Conservation (phyloP, 495 filamentous ascomycete species). For the Neurospora sp. region DNA sequence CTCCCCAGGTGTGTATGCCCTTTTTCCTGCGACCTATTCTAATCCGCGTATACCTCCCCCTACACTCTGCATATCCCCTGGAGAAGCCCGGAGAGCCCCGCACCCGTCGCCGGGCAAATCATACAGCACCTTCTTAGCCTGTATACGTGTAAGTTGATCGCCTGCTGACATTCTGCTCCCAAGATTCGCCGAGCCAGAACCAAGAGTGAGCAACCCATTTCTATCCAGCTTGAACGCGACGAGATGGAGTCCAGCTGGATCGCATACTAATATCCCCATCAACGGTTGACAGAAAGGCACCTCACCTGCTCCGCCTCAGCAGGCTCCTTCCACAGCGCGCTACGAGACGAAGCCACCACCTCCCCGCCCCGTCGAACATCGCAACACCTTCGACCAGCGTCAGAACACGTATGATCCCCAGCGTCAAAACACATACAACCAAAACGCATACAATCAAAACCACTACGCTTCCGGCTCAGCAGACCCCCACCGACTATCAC, state of each 20-base stretch:
- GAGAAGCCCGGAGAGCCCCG: constrained; percentile 4
- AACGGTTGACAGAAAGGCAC: constrained; percentile 21
- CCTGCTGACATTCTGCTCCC: constrained; percentile 12
- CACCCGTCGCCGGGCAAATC: not conserved
- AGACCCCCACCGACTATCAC: constrained; percentile 13
- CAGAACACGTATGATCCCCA: not conserved
- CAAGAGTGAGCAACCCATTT: constrained; percentile 42
- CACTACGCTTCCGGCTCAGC: not conserved
- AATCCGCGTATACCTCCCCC: constrained; percentile 6
- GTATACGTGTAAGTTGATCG: constrained; percentile 1
- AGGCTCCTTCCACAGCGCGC: constrained; percentile 15
- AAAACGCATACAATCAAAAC: not conserved
- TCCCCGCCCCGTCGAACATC: constrained; percentile 23
- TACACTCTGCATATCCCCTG: constrained; percentile 10
- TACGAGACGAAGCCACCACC: constrained; percentile 33
- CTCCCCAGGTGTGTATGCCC: constrained; percentile 71
- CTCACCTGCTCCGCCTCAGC: constrained; percentile 4
- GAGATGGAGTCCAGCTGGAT: constrained; percentile 8
- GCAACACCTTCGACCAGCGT: constrained; percentile 7
- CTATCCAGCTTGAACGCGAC: not conserved
- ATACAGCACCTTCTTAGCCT: not conserved
- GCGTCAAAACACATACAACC: not conserved
- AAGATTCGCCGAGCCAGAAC: constrained; percentile 92
- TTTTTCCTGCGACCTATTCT: not conserved
- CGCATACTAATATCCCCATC: not conserved